Evolutionary conservation across 371 early-diverging fungal species (phyloP).

Genomic region (Mucor velutinosus): DNA sequence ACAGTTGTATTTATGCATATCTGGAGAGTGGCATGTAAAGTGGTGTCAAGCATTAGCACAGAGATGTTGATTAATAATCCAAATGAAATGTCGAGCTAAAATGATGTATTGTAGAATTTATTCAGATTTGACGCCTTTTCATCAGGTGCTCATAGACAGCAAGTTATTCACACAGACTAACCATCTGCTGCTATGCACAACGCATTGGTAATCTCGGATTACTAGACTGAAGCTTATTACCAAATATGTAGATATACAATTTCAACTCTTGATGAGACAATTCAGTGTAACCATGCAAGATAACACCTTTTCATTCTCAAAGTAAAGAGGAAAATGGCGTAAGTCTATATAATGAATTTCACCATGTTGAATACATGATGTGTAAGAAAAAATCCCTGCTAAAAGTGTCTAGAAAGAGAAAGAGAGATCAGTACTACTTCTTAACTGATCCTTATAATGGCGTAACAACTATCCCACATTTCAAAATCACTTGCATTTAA

Average conservation of each 20-base stretch:
- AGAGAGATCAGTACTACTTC: background rate
- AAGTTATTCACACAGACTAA: background rate
- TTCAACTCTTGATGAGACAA: background rate
- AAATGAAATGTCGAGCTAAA: background rate
- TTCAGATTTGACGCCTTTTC: background rate
- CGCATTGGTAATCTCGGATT: background rate
- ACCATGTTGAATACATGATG: background rate
- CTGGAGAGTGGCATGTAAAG: background rate
- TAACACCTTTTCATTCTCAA: background rate
- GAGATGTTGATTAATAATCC: conserved; percentile 9
- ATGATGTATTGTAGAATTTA: background rate
- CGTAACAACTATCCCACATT: background rate
- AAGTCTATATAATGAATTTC: background rate
- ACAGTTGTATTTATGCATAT: conserved; percentile 1
- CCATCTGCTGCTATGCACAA: background rate
- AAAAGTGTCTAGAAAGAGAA: background rate
- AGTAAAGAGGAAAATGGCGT: background rate
- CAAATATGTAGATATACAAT: background rate
- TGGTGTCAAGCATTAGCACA: background rate
- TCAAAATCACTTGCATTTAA: background rate
- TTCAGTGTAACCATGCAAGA: background rate
- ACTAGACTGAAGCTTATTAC: background rate
- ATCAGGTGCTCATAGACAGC: background rate
- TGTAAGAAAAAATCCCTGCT: background rate
- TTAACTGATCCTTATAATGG: background rate